These are phyloP conservation scores for Fusarium staphyleae DNA, from an alignment of 2,329 filamentous ascomycete species.

Conservation along the genomic window DNA sequence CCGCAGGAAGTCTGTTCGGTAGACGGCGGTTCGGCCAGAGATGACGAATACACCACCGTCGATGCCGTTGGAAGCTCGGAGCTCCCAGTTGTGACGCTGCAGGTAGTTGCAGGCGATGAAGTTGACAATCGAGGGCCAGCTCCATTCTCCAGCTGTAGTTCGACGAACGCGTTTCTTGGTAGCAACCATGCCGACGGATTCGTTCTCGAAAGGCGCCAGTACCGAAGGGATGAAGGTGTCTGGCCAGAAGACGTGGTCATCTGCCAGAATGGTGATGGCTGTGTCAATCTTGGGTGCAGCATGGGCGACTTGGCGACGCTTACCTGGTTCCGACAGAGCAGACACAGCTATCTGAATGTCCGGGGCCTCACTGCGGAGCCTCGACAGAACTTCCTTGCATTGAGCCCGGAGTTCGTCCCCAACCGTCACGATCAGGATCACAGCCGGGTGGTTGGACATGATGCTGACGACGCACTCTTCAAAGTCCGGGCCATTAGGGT, in stretches of 20 bases:
- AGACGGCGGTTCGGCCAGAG: constrained; percentile 61
- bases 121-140: constrained; percentile 53
- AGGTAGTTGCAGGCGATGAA: constrained; percentile 66
- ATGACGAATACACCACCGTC: constrained; percentile 67
- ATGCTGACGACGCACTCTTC: constrained; percentile 50
- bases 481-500: constrained; percentile 52
- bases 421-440: constrained; percentile 55
- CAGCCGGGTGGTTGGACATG: constrained; percentile 48
- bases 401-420: constrained; percentile 41
- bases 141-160: constrained; percentile 39
- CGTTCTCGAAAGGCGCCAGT: constrained; percentile 55
- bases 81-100: constrained; percentile 68
- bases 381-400: constrained; percentile 23
- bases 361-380: background rate
- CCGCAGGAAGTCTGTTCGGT: constrained; percentile 59
- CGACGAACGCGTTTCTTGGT: constrained; percentile 63
- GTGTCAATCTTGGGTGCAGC: constrained; percentile 51
- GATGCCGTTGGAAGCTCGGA: constrained; percentile 60
- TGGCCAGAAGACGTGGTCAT: constrained; percentile 63
- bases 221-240: constrained; percentile 50
- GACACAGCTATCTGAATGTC: constrained; percentile 43
- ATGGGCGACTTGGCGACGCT: constrained; percentile 56
- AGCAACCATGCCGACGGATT: constrained; percentile 59
- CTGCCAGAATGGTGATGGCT: constrained; percentile 53
- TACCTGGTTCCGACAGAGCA: constrained; percentile 49